Conservation (phyloP, 495 filamentous ascomycete species). For the Penicillium daleae region DNA sequence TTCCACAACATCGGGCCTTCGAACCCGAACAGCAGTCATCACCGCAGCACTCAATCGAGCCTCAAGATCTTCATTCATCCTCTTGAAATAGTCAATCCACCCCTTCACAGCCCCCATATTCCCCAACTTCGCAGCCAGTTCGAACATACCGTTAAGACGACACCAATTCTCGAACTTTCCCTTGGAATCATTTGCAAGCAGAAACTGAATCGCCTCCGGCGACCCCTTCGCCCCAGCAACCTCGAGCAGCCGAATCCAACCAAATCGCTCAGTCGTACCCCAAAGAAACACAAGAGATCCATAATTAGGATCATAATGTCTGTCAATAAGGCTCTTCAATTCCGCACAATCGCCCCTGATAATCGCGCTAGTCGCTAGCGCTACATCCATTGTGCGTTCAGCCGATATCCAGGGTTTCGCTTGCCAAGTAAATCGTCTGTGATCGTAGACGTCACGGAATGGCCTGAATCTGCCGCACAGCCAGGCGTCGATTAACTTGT, state of each 20-base stretch:
- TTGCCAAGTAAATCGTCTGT: not conserved
- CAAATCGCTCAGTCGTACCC: not conserved
- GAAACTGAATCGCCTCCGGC: not conserved
- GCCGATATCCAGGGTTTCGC: not conserved
- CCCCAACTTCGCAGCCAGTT: not conserved
- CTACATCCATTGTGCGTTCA: not conserved
- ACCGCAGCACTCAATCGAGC: not conserved
- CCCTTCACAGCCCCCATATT: not conserved
- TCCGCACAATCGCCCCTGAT: not conserved
- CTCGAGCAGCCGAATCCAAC: not conserved
- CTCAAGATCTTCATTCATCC: not conserved
- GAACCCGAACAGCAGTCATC: not conserved
- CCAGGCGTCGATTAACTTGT: slow-evolving; percentile 1
- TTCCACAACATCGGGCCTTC: not conserved
- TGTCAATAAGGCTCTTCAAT: not conserved
- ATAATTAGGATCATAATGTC: not conserved
- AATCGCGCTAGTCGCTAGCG: not conserved
- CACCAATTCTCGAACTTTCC: not conserved
- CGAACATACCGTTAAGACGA: not conserved
- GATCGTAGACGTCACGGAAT: not conserved
- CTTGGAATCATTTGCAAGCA: not conserved
- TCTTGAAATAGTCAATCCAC: not conserved
- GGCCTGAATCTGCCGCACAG: not conserved
- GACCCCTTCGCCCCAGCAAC: not conserved
- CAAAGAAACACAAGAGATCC: not conserved